Base-by-base conservation (phyloP, 2,329 filamentous ascomycete species). In the Botrytis hyacinthi region DNA sequence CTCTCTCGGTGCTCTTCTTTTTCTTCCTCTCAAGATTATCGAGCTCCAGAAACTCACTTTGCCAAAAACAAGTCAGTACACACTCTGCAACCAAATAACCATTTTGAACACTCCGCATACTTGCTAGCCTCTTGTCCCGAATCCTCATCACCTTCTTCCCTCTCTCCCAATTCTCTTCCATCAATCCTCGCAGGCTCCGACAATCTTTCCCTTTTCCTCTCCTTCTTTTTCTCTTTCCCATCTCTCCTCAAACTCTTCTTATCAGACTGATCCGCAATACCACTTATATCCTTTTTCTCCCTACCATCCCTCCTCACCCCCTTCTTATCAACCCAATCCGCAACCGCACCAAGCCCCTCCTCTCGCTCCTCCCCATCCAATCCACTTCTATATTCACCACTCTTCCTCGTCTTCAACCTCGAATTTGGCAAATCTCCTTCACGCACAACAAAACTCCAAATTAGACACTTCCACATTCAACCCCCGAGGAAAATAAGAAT, bases 101-200 rank as follows among this genome's bases (percentile, higher is more conserved):
- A 14, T 32, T 0, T 10, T 10, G 20, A 61, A 6, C 22, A 54
- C 65, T 22, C 3, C 6, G 73, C 78, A 62, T 76, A 81, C 79
- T 79, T 77, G 74, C 76, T 77, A 67, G 78, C 77, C 68, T 73
- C 73, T 5, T 78, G 73, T 40, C 77, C 79, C 20, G 75, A 74
- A 74, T 80, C 78, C 42, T 78, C 76, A 14, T 78, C 16, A 72
- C 72, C 63, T 2, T 48, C 48, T 22, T 4, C 65, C 32, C 20
- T 18, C 32, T 46, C 51, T 48, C 48, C 57, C 32, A n/a, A 12
- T 4, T 32, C 35, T 9, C 48, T 42, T 18, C 14, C 14, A 22
- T 4, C 7, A 26, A 29, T 5, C 57, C 60, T 51, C 1, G 70
- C 65, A 42, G 76, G 76, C 65, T 79, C 78, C 8, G 76, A 77